These are phyloP conservation scores for Trametes polyzona DNA, from an alignment of 1,284 basidiomycete species.

Conservation along the genomic window DNA sequence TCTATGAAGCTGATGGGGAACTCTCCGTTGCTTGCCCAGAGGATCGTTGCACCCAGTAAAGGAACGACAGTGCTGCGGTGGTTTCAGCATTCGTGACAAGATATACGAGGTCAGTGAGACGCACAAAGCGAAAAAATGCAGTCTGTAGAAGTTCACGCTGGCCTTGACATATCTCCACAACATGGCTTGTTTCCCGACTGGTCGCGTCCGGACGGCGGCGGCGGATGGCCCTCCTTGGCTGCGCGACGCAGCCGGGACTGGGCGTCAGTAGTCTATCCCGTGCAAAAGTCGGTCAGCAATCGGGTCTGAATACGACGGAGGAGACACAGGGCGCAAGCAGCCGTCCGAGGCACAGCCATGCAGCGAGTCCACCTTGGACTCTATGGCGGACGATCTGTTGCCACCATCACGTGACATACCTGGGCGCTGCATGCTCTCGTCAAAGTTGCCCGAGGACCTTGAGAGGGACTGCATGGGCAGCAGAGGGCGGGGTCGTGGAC, in stretches of 20 bases:
- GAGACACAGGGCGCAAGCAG: too few relatives aligned
- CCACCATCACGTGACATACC: neutral
- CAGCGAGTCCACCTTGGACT: too few relatives aligned
- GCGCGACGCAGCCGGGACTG: neutral
- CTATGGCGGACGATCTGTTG: too few relatives aligned
- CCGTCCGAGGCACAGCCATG: too few relatives aligned
- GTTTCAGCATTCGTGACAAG: neutral
- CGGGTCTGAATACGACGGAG: neutral
- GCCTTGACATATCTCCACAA: conserved; percentile 1
- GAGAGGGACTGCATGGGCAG: neutral
- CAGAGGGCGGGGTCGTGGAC: too few relatives aligned
- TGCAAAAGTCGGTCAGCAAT: neutral
- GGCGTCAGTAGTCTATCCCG: neutral
- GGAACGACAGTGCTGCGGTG: conserved; percentile 63
- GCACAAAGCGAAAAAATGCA: conserved; percentile 58
- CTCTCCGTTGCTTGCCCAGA: conserved; percentile 70
- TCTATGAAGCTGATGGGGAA: conserved; percentile 71
- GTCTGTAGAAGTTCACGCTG: conserved; percentile 65
- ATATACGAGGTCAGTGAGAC: conserved; percentile 17
- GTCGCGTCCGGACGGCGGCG: neutral
- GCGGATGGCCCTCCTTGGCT: neutral
- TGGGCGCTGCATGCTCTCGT: neutral
- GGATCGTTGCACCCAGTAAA: conserved; percentile 66
- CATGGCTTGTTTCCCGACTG: neutral
- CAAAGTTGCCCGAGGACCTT: neutral